Base-by-base conservation (phyloP, 495 filamentous ascomycete species). In the Podospora sp. region DNA sequence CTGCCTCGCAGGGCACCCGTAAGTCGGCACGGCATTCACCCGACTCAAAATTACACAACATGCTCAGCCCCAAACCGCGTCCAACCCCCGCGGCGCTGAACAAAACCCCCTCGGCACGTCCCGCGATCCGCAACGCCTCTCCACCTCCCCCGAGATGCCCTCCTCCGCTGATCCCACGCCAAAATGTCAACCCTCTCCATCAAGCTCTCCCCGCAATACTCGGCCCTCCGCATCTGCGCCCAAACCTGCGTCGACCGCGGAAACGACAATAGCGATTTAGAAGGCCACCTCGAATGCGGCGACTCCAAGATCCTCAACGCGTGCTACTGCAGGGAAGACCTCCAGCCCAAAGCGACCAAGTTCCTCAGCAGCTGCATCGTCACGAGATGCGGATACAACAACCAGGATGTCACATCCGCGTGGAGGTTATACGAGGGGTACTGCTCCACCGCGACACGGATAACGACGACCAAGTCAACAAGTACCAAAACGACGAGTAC, bases 231-330 rank as follows among this genome's bases (percentile, higher is more conserved):
- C 29, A 59, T 33, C 3, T 59, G 56, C 56, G 56, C 56, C 7
- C 56, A 59, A 24, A 59, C 56, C 1, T 59, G 56, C 56, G 56
- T 59, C 14, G 56, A 59, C 56, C 24, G 27, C 4, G 56, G 56
- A 3, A 33, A 33, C 56, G 27, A 59, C 56, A 33, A 59, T 14
- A 59, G 56, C 56, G 56, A 59, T 59, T 22, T 59, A 5, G 56
- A 59, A 33, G 56, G 56, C 24, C 56, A 59, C 18, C 56, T 59
- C 56, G 56, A 59, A 35, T 59, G 56, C 56, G 56, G 56, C 56
- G 25, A 59, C 14, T 24, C 6, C 1, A 59, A 27, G 56, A 59
- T 59, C 16, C 56, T 59, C 56, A 35, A 59, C 56, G 21, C 56
- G 56, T 59, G 56, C 25, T 59, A 26, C 56, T 59, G 56, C 26